phyloP scores from a whole-genome alignment of 768 basidiomycete species.

The Daedaleopsis nitida region DNA sequence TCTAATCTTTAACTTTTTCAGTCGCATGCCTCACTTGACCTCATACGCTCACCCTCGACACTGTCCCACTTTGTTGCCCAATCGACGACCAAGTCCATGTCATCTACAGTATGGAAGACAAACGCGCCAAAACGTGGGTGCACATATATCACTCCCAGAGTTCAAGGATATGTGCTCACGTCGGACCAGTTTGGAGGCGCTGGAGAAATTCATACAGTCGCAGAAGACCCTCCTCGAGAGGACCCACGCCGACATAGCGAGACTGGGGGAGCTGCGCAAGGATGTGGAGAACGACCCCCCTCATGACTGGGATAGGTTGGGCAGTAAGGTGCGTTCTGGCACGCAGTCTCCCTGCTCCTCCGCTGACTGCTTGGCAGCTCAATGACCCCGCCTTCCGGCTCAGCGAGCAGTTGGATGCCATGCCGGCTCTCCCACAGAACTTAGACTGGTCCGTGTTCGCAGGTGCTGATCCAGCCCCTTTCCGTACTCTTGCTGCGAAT shows the following conservation, averaged over 20 bases:
- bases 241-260: conserved; percentile 63
- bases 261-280: conserved; percentile 48
- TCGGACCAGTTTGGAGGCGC: conserved; percentile 56
- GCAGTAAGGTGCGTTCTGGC: conserved; percentile 38
- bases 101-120: conserved; percentile 25
- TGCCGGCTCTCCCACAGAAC: conserved; percentile 45
- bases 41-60: background rate
- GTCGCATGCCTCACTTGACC: background rate
- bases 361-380: conserved; percentile 28
- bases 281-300: conserved; percentile 39
- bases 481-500: conserved; percentile 48
- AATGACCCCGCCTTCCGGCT: conserved; percentile 37
- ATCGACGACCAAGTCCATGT: conserved; percentile 22
- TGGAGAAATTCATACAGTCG: conserved; percentile 62
- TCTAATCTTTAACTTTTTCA: background rate
- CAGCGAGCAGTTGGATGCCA: conserved; percentile 47
- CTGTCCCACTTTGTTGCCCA: background rate
- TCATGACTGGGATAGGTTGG: conserved; percentile 34
- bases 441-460: conserved; percentile 68
- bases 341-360: background rate
- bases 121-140: conserved; percentile 30
- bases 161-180: background rate
- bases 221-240: conserved; percentile 61
- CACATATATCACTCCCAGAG: background rate
- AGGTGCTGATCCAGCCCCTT: conserved; percentile 56